Evolutionary conservation across 352 stramenopile species (phyloP), one percentile per base, ranked within the genome.

Genomic region (Bremia lactucae): DNA sequence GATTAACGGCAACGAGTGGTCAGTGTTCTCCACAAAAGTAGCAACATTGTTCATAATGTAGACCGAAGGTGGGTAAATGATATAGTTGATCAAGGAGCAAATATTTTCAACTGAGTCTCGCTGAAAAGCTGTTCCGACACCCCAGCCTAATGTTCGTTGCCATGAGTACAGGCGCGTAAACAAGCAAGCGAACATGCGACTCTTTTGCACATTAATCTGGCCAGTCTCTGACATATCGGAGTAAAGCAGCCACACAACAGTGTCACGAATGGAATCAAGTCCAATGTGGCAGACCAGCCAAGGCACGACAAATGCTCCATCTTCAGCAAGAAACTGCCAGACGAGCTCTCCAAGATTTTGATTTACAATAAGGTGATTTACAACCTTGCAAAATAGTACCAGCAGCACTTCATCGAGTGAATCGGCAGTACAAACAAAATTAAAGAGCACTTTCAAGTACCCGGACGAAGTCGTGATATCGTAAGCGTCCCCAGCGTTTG

Each of bases 101-200:
- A 89, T 89, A 29, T 92, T 92, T 44, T 92, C 80, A 44, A 92
- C 70, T 14, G 80, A 88, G 43, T 92, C 80, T 15, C 80, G 74
- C 46, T 92, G 80, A 61, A 88, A 92, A 2, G 70, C 47, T 13
- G 80, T 88, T 13, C 80, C 80, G 8, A 92, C 72, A 29, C 77
- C 80, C 80, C 80, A 92, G 31, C 74, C 79, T 19, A 89, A 57
- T 31, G 76, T 92, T 9, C 80, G 65, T 36, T 92, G 80, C 76
- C 76, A 89, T 14, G 80, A 74, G 40, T 76, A 87, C 8, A 92
- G 43, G 3, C 80, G 63, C 16, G 75, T 76, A 60, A 88, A 86
- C 21, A 88, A 58, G 42, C 66, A 79, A 16, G 83, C 76, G 24
- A 92, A 82, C 37, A 89, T 69, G 4, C 60, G 70, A 38, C 76